These are phyloP conservation scores for Fragaria iinumae DNA, from an alignment of 306 rosid genomes.

Conservation along the genomic window DNA sequence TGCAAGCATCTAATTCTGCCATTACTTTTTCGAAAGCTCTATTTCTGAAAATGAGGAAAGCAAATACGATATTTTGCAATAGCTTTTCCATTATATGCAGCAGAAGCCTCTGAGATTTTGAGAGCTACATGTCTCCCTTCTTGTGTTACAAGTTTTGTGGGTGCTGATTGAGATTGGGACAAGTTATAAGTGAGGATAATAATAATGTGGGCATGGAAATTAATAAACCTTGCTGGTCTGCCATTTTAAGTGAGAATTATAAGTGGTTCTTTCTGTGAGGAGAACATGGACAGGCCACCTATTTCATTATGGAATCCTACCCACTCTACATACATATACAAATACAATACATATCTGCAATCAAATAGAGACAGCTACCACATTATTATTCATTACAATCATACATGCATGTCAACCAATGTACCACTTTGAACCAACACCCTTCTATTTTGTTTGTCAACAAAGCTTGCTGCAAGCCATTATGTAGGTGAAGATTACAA, in stretches of 20 bases:
- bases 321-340: constrained; percentile 2
- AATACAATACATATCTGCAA: constrained; percentile 7
- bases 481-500: not conserved
- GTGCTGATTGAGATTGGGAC: constrained; percentile 20
- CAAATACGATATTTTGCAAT: not conserved
- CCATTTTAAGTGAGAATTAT: constrained; percentile 25
- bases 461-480: constrained; percentile 3
- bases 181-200: constrained; percentile 12
- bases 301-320: constrained; percentile 26
- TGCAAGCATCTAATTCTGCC: constrained; percentile 26
- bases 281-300: constrained; percentile 27
- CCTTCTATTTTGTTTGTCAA: not conserved
- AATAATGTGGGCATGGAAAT: constrained; percentile 23
- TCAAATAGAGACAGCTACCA: constrained; percentile 10
- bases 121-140: constrained; percentile 14
- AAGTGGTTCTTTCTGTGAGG: constrained; percentile 20
- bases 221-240: constrained; percentile 27
- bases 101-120: not conserved
- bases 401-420: constrained; percentile 12
- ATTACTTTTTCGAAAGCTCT: not conserved
- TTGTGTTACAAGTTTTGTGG: constrained; percentile 10
- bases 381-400: constrained; percentile 1
- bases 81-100: constrained; percentile 7
- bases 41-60: constrained; percentile 13
- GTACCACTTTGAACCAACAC: constrained; percentile 7